phyloP scores from a whole-genome alignment of 139 green algal genomes.

The Yamagishiella unicocca region DNA sequence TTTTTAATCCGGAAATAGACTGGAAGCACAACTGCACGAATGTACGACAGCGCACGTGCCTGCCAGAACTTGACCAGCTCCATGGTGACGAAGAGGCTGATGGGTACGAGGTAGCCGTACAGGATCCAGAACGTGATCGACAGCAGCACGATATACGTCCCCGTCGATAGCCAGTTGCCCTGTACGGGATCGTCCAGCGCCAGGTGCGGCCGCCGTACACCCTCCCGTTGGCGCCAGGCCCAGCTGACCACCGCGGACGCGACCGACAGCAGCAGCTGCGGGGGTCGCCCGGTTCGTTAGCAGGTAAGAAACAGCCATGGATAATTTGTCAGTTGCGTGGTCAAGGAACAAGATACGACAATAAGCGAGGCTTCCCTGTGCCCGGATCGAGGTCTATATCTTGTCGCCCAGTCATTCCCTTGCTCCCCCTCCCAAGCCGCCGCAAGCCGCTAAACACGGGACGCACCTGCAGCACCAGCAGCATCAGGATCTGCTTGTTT shows the following conservation, averaged over 20 bases:
- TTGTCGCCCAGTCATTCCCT: too few relatives aligned
- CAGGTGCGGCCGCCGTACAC: slow-evolving; percentile 24
- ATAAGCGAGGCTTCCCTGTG: too few relatives aligned
- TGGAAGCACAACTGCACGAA: too few relatives aligned
- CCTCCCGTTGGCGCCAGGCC: not conserved
- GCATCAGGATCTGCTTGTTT: slow-evolving; percentile 75
- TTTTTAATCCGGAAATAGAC: too few relatives aligned
- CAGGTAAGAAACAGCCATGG: too few relatives aligned
- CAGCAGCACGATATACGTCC: slow-evolving; percentile 25
- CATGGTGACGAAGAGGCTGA: slow-evolving; percentile 79
- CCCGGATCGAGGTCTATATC: too few relatives aligned
- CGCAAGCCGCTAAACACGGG: too few relatives aligned
- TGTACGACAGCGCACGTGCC: not conserved
- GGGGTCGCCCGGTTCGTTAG: not conserved
- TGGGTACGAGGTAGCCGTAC: slow-evolving; percentile 75
- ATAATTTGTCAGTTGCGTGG: too few relatives aligned
- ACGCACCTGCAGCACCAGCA: slow-evolving; percentile 73
- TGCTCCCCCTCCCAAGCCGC: too few relatives aligned
- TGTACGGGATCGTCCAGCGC: slow-evolving; percentile 29
- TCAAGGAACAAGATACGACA: too few relatives aligned
- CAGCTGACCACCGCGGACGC: slow-evolving; percentile 1
- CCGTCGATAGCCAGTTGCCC: slow-evolving; percentile 35
- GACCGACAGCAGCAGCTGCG: slow-evolving; percentile 21
- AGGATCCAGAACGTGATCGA: slow-evolving; percentile 50
- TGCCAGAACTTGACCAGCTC: slow-evolving; percentile 75